These are phyloP conservation scores for Fonsecaea nubica DNA, from an alignment of 2,329 filamentous ascomycete genomes.

Conservation along the genomic window DNA sequence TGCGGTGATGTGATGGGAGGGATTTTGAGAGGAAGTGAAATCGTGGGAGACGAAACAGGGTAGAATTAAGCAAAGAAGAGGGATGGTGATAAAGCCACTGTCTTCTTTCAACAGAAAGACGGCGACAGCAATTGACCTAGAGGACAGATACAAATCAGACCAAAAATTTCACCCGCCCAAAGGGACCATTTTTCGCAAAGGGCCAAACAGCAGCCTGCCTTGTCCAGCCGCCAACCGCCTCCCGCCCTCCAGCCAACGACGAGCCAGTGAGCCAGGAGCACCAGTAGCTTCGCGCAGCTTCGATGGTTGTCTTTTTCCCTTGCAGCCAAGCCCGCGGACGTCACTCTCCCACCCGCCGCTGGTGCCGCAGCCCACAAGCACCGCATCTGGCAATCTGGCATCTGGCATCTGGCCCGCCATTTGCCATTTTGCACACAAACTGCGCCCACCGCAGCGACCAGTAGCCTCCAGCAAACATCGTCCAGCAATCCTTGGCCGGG, in stretches of 20 bases:
- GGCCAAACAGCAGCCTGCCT: conserved; percentile 4
- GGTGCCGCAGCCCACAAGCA: background rate
- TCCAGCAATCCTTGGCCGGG: too few relatives aligned
- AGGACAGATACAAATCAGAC: conserved; percentile 2
- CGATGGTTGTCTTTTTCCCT: conserved; percentile 9
- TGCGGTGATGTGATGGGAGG: conserved; percentile 21
- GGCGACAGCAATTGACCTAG: conserved; percentile 7
- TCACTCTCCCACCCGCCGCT: background rate
- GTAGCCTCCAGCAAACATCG: background rate
- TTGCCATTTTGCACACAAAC: too few relatives aligned
- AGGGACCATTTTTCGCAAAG: background rate
- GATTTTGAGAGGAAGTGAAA: conserved; percentile 3
- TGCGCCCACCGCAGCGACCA: background rate
- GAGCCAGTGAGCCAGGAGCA: background rate
- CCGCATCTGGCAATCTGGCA: too few relatives aligned
- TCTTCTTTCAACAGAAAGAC: conserved; percentile 2
- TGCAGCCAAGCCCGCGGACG: conserved; percentile 4
- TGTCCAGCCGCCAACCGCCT: too few relatives aligned
- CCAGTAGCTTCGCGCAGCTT: conserved; percentile 22
- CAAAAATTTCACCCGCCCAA: conserved; percentile 14
- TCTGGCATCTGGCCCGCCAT: too few relatives aligned
- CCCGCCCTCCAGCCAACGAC: background rate
- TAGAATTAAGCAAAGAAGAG: background rate
- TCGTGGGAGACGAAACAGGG: background rate
- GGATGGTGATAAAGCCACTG: conserved; percentile 1